A percentile compares a stretch with the other conserved stretches of the same genome.
Evolutionary conservation across 768 basidiomycete genomes (phyloP).

Genomic region (Cyathus striatus): DNA sequence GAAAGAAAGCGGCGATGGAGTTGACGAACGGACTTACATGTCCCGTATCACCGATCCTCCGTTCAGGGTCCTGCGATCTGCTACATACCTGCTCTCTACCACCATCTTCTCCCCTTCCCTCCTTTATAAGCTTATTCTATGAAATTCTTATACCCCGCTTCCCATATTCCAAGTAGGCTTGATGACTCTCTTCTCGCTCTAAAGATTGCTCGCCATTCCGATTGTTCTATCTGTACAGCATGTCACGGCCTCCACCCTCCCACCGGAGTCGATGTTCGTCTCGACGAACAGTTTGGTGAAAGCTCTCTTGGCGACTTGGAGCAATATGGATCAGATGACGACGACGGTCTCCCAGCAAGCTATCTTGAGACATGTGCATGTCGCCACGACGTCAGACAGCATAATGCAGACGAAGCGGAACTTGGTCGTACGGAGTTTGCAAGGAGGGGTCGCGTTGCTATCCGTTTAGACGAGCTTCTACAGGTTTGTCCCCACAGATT

Average conservation of each 20-base stretch:
- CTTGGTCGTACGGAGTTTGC: conserved; percentile 60
- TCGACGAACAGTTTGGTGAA: conserved; percentile 44
- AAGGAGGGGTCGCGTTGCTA: conserved; percentile 71
- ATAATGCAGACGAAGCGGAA: conserved; percentile 57
- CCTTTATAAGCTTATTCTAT: conserved; percentile 24
- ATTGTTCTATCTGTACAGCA: conserved; percentile 58
- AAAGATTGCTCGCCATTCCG: conserved; percentile 81
- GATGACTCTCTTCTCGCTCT: conserved; percentile 48
- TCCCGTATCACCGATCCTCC: conserved; percentile 1
- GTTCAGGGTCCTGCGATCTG: background rate
- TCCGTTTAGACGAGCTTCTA: conserved; percentile 76
- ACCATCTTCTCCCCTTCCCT: conserved; percentile 7
- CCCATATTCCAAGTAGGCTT: conserved; percentile 44
- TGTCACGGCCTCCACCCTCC: conserved; percentile 74
- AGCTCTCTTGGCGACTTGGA: conserved; percentile 50
- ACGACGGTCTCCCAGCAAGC: conserved; percentile 45
- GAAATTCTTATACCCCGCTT: conserved; percentile 66
- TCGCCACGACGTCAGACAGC: conserved; percentile 58
- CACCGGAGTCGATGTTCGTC: conserved; percentile 48
- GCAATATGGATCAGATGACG: conserved; percentile 70
- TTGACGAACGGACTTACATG: no score
- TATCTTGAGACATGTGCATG: conserved; percentile 66
- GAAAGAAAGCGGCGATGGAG: conserved; percentile 8
- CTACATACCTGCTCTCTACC: background rate
- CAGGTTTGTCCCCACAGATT: conserved; percentile 46